phyloP scores from a whole-genome alignment of 495 filamentous ascomycete species.

The Schizothecium vesticola region DNA sequence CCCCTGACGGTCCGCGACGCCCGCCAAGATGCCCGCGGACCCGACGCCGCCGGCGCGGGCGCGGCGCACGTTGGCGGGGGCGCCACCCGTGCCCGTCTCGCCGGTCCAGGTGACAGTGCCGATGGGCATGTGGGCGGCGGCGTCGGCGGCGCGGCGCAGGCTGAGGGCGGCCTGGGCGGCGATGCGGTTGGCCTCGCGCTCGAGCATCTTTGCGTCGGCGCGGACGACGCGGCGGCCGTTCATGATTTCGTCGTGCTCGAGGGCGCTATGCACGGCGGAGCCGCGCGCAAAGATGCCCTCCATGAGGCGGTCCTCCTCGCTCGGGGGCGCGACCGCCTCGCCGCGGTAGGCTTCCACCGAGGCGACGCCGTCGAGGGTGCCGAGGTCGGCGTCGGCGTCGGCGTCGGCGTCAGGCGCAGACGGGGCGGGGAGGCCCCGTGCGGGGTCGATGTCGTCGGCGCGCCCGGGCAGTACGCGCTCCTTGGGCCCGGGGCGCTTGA shows the following conservation, averaged over 20 bases:
- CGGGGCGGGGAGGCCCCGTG: conserved; percentile 2
- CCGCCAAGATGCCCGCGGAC: conserved; percentile 54
- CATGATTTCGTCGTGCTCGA: conserved; percentile 87
- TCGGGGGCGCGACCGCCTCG: conserved; percentile 15
- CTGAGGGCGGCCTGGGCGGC: conserved; percentile 71
- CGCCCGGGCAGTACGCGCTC: conserved; percentile 24
- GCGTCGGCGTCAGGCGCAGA: conserved; percentile 33
- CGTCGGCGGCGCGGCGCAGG: conserved; percentile 66
- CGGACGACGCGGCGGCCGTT: conserved; percentile 50
- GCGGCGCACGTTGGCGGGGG: conserved; percentile 37
- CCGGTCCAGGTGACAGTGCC: conserved; percentile 96
- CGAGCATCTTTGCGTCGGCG: conserved; percentile 67
- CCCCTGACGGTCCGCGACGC: conserved; percentile 53
- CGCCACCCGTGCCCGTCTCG: conserved; percentile 65
- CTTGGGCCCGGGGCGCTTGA: conserved; percentile 45
- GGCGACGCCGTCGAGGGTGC: conserved; percentile 36
- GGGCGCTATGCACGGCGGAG: conserved; percentile 74
- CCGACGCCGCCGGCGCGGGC: conserved; percentile 34
- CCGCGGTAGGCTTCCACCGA: conserved; percentile 26
- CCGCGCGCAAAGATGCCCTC: conserved; percentile 73
- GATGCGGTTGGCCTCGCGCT: conserved; percentile 71
- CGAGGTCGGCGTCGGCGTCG: conserved; percentile 22
- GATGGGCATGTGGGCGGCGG: conserved; percentile 63
- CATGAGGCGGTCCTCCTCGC: conserved; percentile 65
- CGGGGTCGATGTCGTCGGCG: conserved; percentile 11